A percentile compares a stretch with the other conserved stretches of the same genome.
Conservation (phyloP, 2,329 filamentous ascomycete genomes). For the Monilinia fructigena region DNA sequence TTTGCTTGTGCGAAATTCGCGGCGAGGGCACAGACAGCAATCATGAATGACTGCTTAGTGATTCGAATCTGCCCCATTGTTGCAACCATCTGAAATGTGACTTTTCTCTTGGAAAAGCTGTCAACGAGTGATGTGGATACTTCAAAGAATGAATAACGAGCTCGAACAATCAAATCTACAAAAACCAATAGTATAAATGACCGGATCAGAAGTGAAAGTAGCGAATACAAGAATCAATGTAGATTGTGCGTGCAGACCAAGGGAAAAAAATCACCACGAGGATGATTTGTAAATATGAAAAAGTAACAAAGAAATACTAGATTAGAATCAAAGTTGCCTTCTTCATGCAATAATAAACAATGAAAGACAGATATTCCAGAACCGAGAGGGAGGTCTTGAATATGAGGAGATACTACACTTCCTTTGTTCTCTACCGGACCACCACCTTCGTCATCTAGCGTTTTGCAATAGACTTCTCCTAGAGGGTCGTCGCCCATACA, state of each 20-base stretch:
- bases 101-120: not conserved
- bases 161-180: conserved; percentile 18
- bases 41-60: conserved; percentile 27
- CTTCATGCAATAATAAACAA: conserved; percentile 6
- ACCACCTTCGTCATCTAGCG: conserved; percentile 28
- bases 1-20: conserved; percentile 43
- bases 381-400: conserved; percentile 29
- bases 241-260: not conserved
- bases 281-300: conserved; percentile 5
- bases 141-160: conserved; percentile 5
- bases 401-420: conserved; percentile 12
- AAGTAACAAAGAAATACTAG: conserved; percentile 17
- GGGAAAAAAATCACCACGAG: not conserved
- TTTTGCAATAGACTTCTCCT: conserved; percentile 10
- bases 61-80: conserved; percentile 31
- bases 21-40: conserved; percentile 39
- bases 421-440: conserved; percentile 28
- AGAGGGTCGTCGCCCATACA: not conserved
- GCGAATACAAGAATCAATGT: conserved; percentile 32
- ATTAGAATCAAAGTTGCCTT: not conserved
- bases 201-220: conserved; percentile 24
- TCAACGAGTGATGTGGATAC: not conserved
- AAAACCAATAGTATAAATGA: conserved; percentile 26
- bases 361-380: conserved; percentile 32
- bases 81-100: conserved; percentile 1